These are phyloP conservation scores for Catharanthus roseus DNA, from an alignment of 257 asterid species.

Conservation along the genomic window DNA sequence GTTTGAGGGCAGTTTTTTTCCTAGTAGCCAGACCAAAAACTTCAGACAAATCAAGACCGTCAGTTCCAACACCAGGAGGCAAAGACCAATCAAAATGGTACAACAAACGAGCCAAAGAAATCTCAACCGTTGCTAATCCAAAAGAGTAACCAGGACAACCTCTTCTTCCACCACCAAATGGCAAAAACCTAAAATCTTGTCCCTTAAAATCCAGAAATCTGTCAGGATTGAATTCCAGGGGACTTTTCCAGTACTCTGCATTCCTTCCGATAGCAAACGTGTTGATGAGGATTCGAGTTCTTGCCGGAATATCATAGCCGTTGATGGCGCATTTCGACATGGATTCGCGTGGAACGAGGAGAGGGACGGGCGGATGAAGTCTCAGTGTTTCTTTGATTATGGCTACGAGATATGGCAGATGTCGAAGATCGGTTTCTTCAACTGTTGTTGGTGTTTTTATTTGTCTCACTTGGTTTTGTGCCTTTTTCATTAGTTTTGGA, in stretches of 20 bases:
- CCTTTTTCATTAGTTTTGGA: slow-evolving; percentile 19
- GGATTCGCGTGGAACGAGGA: slow-evolving; percentile 35
- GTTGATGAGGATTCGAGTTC: slow-evolving; percentile 26
- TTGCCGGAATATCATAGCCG: slow-evolving; percentile 22
- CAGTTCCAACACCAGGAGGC: slow-evolving; percentile 21
- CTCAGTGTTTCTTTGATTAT: slow-evolving; percentile 34
- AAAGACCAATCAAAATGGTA: slow-evolving; percentile 30
- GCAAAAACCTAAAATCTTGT: slow-evolving; percentile 31
- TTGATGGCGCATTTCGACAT: slow-evolving; percentile 24
- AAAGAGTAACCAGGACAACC: slow-evolving; percentile 38
- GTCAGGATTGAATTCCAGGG: slow-evolving; percentile 24
- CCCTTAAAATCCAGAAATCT: slow-evolving; percentile 29
- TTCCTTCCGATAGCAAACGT: slow-evolving; percentile 34
- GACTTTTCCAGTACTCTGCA: slow-evolving; percentile 21
- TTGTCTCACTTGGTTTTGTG: slow-evolving; percentile 32
- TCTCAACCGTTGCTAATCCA: slow-evolving; percentile 34
- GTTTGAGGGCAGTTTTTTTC: slow-evolving; percentile 24
- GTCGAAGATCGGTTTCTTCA: slow-evolving; percentile 29
- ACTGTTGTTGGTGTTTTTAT: slow-evolving; percentile 20
- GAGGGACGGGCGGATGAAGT: slow-evolving; percentile 32
- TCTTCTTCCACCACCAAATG: slow-evolving; percentile 39
- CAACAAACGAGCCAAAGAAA: slow-evolving; percentile 26
- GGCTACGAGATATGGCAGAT: slow-evolving; percentile 25
- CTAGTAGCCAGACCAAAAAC: slow-evolving; percentile 33
- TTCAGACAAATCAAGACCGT: slow-evolving; percentile 25